Evolutionary conservation across 345 rosid species (phyloP).

Genomic region (Acer yangbiense): DNA sequence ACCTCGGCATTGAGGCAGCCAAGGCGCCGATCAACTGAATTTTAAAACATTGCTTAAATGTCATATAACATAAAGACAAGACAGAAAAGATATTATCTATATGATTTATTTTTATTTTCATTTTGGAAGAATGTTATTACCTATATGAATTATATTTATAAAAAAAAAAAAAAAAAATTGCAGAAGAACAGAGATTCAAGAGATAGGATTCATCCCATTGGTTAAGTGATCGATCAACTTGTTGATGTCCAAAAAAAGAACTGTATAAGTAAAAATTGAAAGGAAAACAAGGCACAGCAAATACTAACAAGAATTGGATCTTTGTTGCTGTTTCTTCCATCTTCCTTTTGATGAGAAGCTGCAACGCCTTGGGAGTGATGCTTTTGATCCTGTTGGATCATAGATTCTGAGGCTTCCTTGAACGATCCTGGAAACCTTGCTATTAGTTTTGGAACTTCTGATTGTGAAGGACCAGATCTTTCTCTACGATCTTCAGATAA

Average conservation of each 20-base stretch:
- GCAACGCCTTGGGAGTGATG: slow-evolving; percentile 43
- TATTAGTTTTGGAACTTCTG: slow-evolving; percentile 64
- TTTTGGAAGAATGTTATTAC: too few relatives aligned
- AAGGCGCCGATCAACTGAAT: too few relatives aligned
- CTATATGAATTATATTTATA: not conserved
- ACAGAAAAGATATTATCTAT: not conserved
- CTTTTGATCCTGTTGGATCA: slow-evolving; percentile 54
- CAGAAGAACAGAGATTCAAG: not conserved
- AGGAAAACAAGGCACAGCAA: not conserved
- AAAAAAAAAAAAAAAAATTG: too few relatives aligned
- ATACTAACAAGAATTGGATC: slow-evolving; percentile 79
- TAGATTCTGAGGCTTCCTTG: slow-evolving; percentile 76
- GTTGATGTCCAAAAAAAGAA: not conserved
- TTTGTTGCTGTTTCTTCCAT: slow-evolving; percentile 60
- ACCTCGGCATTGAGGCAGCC: too few relatives aligned
- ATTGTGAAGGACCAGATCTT: slow-evolving; percentile 44
- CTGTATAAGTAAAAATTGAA: not conserved
- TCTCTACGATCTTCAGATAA: slow-evolving; percentile 60
- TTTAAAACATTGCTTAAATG: too few relatives aligned
- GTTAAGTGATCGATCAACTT: not conserved
- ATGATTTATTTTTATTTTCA: not conserved
- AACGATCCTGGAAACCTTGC: slow-evolving; percentile 88
- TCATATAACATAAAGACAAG: not conserved
- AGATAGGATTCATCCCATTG: not conserved
- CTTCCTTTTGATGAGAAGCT: slow-evolving; percentile 52